These are phyloP conservation scores for Ceratocystis destructans DNA, from an alignment of 2,329 filamentous ascomycete genomes.

Conservation along the genomic window DNA sequence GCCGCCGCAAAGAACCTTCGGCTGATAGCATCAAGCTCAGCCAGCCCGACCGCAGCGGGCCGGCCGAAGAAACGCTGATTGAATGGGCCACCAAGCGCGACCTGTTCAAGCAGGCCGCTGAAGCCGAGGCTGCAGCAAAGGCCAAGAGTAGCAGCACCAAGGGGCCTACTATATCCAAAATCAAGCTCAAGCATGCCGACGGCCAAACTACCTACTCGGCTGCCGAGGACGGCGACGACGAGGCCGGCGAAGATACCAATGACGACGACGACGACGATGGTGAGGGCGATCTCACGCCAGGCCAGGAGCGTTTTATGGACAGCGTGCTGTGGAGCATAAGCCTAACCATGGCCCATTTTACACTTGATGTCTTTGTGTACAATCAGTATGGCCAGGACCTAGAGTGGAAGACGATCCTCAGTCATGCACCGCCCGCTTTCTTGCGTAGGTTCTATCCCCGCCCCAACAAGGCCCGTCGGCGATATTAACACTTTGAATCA, in stretches of 20 bases:
- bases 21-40: conserved; percentile 44
- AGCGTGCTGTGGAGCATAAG: conserved; percentile 45
- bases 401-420: conserved; percentile 41
- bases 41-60: conserved; percentile 55
- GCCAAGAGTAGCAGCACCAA: conserved; percentile 25
- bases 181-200: conserved; percentile 12
- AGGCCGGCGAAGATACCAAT: conserved; percentile 24
- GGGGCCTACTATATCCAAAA: conserved; percentile 16
- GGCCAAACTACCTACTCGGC: conserved; percentile 20
- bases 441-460: neutral
- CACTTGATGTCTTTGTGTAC: conserved; percentile 65
- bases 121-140: conserved; percentile 26
- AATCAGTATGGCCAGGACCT: conserved; percentile 61
- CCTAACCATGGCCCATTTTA: conserved; percentile 60
- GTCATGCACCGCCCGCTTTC: conserved; percentile 37
- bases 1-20: conserved; percentile 34
- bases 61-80: conserved; percentile 52
- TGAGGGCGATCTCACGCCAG: conserved; percentile 29
- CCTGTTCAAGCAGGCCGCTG: conserved; percentile 39
- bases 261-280: conserved; percentile 25
- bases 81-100: conserved; percentile 54
- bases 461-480: neutral
- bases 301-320: conserved; percentile 40
- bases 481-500: conserved; percentile 23
- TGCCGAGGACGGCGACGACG: conserved; percentile 26